Evolutionary conservation across 1,284 basidiomycete genomes (phyloP), one percentile per base, ranked within the genome.

Genomic region (Veloboletus limbatus): DNA sequence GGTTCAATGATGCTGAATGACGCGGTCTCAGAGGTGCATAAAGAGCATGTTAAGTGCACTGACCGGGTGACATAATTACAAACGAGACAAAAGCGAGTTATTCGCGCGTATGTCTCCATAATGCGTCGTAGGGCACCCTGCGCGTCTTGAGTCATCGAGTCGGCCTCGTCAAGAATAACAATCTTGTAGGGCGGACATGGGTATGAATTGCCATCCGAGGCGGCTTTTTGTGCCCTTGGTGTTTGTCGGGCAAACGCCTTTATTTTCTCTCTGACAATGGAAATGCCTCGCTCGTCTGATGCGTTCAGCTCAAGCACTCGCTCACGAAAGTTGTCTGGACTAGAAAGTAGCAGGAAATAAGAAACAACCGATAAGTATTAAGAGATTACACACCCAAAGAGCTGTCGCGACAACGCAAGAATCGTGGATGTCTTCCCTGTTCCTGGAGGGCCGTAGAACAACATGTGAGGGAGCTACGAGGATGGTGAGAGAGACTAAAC

Each of bases 361-460:
- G 10, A 39, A 13, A 16, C 1, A 25, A 43, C 32, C 6, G 6
- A 45, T 10, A 16, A 22, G 14, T 21, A 2, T n/a, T 20, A 42
- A 38, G 18, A 22, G 8, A 34, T 7, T 21, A 56, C 79, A 50
- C 52, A 92, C 91, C 97, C 97, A 63, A 96, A 99, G 14, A 99
- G 78, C 67, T 99, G 94, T 40, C 95, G 77, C 34, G 97, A 78
- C 31, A 99, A 75, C 11, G 97, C 97, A 13, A 99, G 82, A 57
- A 99, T 99, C 1, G 97, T 98, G 30, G 93, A 97, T 13, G 97
- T 99, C 70, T 99, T 99, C 40, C 97, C 97, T 7, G 97, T 99
- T 24, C 97, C 97, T 8, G 97, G 97, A 16, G 97, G 97, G 0
- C 97, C 97, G 58, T 99, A 99, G 75, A 99, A 99, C 41, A 99